A percentile compares a stretch with the other conserved stretches of the same genome.
These are phyloP conservation scores for Phytophthora pistaciae DNA, from an alignment of 352 stramenopile genomes.

Conservation along the genomic window DNA sequence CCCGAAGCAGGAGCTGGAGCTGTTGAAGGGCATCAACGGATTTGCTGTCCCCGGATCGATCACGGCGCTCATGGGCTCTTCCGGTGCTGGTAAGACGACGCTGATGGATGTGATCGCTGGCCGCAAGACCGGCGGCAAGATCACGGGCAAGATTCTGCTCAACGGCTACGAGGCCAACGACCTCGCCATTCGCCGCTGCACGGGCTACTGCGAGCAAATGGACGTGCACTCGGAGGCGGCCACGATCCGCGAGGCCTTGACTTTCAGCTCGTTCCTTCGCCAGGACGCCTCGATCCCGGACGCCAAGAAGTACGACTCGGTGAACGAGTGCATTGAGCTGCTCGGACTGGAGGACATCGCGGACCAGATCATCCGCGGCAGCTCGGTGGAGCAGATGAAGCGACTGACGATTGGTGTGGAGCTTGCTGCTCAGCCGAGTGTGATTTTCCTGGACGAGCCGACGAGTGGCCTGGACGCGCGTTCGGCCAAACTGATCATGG, in stretches of 20 bases:
- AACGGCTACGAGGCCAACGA: slow-evolving; percentile 54
- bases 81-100: neutral
- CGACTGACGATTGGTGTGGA: slow-evolving; percentile 75
- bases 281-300: slow-evolving; percentile 31
- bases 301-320: slow-evolving; percentile 35
- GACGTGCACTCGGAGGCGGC: slow-evolving; percentile 86
- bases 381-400: slow-evolving; percentile 31
- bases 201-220: slow-evolving; percentile 83
- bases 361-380: slow-evolving; percentile 42
- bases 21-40: slow-evolving; percentile 10
- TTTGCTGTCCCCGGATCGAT: slow-evolving; percentile 1
- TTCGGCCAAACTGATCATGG: too few relatives aligned
- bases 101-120: neutral
- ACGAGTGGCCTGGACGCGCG: too few relatives aligned
- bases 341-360: slow-evolving; percentile 35
- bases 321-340: slow-evolving; percentile 32
- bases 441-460: slow-evolving; percentile 7
- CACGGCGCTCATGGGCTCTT: neutral
- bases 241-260: slow-evolving; percentile 72
- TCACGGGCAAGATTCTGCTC: slow-evolving; percentile 9
- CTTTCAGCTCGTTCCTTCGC: slow-evolving; percentile 84
- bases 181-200: slow-evolving; percentile 56
- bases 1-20: slow-evolving; percentile 5
- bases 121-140: neutral
- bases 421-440: slow-evolving; percentile 42